These are phyloP conservation scores for Eragrostis nindensis DNA, from an alignment of 176 grass and related monocot species.

Conservation along the genomic window DNA sequence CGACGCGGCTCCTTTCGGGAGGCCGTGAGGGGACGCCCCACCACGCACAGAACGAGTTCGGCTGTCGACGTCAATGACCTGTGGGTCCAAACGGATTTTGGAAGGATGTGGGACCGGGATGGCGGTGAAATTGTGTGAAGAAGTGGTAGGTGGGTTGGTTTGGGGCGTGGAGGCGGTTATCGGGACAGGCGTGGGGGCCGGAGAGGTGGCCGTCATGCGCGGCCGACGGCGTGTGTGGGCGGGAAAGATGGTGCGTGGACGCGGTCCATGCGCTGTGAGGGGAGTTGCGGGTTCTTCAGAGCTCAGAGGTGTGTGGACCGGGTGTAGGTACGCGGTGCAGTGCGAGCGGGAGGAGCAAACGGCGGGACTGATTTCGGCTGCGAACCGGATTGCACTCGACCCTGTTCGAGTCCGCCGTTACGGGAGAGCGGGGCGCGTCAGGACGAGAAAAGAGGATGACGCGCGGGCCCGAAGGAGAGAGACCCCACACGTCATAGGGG, in stretches of 20 bases:
- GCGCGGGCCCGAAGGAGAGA: rapidly evolving
- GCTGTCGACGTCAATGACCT: rapidly evolving
- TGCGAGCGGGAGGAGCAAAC: background rate
- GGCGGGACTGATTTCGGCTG: slow-evolving; percentile 30
- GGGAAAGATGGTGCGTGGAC: background rate
- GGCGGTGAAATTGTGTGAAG: rapidly evolving
- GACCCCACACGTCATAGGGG: background rate
- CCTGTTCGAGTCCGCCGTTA: slow-evolving; percentile 33
- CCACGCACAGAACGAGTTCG: rapidly evolving
- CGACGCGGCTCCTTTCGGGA: slow-evolving; percentile 15
- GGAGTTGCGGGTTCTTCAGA: rapidly evolving
- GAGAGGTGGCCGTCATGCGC: background rate
- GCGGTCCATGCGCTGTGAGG: background rate
- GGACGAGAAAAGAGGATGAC: background rate
- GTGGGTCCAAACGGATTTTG: rapidly evolving
- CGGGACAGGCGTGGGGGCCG: background rate
- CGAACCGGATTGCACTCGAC: slow-evolving; percentile 44
- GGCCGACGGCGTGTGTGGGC: slow-evolving; percentile 25
- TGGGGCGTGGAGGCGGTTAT: background rate
- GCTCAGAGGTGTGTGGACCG: background rate
- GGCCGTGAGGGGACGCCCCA: no score
- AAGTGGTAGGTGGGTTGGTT: background rate
- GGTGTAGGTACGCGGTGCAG: background rate
- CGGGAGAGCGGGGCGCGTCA: background rate
- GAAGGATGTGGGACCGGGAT: rapidly evolving